phyloP scores from a whole-genome alignment of 345 rosid genomes.

The Brassica cretica region DNA sequence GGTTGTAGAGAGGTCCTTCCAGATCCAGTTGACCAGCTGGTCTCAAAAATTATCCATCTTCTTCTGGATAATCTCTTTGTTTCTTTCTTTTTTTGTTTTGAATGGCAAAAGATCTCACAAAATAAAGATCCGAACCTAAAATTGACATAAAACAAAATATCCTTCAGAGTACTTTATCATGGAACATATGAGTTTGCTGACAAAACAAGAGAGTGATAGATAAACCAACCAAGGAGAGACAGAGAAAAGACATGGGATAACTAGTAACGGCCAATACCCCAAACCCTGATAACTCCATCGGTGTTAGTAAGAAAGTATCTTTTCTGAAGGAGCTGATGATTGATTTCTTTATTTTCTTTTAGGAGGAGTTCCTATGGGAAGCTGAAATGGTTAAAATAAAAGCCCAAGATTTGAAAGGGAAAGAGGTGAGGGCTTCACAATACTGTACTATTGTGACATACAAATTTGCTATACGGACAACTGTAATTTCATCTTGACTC shows the following conservation, averaged over 20 bases:
- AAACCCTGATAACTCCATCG: conserved; percentile 92
- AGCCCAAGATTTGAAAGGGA: conserved; percentile 96
- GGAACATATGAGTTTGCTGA: conserved; percentile 18
- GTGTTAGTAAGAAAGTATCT: conserved; percentile 42
- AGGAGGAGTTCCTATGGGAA: conserved; percentile 99
- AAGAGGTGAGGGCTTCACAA: conserved; percentile 71
- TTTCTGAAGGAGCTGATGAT: conserved; percentile 21
- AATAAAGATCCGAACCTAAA: not conserved
- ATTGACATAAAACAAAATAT: conserved; percentile 26
- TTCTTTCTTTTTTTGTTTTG: too few species aligned
- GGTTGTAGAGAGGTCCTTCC: too few species aligned
- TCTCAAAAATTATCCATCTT: too few species aligned
- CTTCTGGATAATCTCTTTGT: too few species aligned
- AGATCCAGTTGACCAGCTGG: too few species aligned
- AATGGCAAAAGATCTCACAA: not conserved
- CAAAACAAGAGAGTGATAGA: conserved; percentile 8
- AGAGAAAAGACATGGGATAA: not conserved
- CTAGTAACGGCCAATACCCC: conserved; percentile 90
- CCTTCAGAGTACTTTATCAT: conserved; percentile 12
- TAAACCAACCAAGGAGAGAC: conserved; percentile 10
- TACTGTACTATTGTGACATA: conserved; percentile 24
- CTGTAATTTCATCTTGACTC: not conserved
- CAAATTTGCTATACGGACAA: conserved; percentile 4
- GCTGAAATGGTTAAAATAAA: conserved; percentile 97
- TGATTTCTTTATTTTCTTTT: conserved; percentile 29